Evolutionary conservation across 2,329 filamentous ascomycete genomes (phyloP).

Genomic region (Epichloe elymi): DNA sequence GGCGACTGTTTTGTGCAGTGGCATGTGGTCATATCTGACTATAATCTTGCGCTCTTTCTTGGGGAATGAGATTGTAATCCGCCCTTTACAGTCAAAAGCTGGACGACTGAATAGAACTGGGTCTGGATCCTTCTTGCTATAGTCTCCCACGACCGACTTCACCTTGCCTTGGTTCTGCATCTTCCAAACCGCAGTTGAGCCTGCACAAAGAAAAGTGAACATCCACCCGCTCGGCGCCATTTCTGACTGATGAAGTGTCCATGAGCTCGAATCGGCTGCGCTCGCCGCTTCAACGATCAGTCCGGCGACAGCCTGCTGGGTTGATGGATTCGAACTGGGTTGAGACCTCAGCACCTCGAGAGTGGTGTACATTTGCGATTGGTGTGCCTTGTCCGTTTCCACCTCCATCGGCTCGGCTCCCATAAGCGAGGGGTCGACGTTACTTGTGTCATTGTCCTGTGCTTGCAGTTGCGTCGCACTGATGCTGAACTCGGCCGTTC

Average conservation of each 20-base stretch:
- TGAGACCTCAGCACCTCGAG: constrained; percentile 36
- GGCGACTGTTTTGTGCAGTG: constrained; percentile 41
- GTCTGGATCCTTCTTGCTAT: constrained; percentile 34
- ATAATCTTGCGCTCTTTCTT: constrained; percentile 32
- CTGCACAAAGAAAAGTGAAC: constrained; percentile 39
- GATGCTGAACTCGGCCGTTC: constrained; percentile 30
- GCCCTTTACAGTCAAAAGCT: constrained; percentile 45
- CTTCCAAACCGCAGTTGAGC: constrained; percentile 38
- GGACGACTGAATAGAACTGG: constrained; percentile 33
- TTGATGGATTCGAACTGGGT: constrained; percentile 30
- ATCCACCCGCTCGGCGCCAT: constrained; percentile 36
- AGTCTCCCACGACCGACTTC: constrained; percentile 33
- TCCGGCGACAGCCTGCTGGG: constrained; percentile 36
- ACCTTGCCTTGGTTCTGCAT: constrained; percentile 29
- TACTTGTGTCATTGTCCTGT: constrained; percentile 15
- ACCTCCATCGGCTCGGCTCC: constrained; percentile 12
- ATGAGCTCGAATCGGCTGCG: constrained; percentile 33
- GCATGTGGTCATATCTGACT: constrained; percentile 43
- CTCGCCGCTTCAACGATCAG: constrained; percentile 32
- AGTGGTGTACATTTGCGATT: constrained; percentile 27
- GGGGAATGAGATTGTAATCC: constrained; percentile 35
- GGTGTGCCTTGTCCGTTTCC: constrained; percentile 8
- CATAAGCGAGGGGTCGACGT: constrained; percentile 22
- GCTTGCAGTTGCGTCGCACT: constrained; percentile 24
- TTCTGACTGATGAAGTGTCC: constrained; percentile 32